A percentile compares a stretch with the other conserved stretches of the same genome.
Conservation (phyloP, 257 asterid genomes). For the Echites panduratus region DNA sequence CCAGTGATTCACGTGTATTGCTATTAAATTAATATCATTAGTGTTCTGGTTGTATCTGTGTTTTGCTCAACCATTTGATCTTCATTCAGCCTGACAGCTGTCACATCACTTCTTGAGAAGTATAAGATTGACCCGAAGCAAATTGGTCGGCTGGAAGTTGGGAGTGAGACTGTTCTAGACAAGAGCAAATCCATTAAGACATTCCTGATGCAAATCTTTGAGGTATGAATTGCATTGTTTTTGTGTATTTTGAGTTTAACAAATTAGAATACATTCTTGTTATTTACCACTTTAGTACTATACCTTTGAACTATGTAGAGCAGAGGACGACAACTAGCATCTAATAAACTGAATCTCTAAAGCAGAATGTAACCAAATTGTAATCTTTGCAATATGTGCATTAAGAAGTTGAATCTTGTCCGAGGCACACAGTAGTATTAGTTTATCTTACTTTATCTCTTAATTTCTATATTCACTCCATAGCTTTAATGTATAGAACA, state of each 20-base stretch:
- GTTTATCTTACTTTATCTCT: background rate
- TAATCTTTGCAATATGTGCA: background rate
- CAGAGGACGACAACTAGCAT: background rate
- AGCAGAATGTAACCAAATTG: slow-evolving; percentile 3
- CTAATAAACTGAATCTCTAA: background rate
- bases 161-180: slow-evolving; percentile 95
- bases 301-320: background rate
- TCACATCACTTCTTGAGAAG: slow-evolving; percentile 79
- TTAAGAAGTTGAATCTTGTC: background rate
- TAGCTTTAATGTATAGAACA: background rate
- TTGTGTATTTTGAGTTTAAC: background rate
- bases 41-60: background rate
- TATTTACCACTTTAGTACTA: no score
- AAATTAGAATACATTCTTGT: background rate
- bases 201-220: slow-evolving; percentile 93
- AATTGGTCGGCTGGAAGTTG: slow-evolving; percentile 97
- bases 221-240: slow-evolving; percentile 41
- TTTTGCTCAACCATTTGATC: slow-evolving; percentile 15
- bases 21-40: background rate
- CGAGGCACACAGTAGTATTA: background rate
- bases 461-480: background rate
- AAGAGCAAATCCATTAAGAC: slow-evolving; percentile 99
- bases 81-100: slow-evolving; percentile 93
- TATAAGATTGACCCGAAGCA: slow-evolving; percentile 74
- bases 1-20: background rate